A percentile compares a stretch with the other conserved stretches of the same genome.
phyloP scores from a whole-genome alignment of 306 rosid species.

The Sesbania bispinosa region DNA sequence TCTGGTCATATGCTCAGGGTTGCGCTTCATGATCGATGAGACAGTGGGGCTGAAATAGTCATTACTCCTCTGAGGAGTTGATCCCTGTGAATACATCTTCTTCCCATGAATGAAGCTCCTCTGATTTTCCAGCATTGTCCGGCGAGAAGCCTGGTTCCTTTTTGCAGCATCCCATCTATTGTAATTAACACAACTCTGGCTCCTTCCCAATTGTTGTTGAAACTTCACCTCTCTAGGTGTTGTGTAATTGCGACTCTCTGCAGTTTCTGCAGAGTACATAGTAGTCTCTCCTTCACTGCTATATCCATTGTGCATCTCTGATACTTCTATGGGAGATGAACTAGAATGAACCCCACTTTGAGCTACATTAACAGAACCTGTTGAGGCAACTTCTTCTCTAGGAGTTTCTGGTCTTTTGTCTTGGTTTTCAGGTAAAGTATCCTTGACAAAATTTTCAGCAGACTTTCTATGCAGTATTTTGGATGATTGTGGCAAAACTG shows the following conservation, averaged over 20 bases:
- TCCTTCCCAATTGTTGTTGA: constrained; percentile 82
- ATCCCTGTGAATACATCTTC: constrained; percentile 79
- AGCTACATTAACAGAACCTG: constrained; percentile 64
- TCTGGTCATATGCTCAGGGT: constrained; percentile 48
- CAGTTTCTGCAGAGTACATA: constrained; percentile 99
- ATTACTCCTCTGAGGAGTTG: constrained; percentile 76
- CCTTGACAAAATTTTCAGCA: constrained; percentile 36
- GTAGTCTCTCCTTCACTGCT: constrained; percentile 89
- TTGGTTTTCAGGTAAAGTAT: constrained; percentile 33
- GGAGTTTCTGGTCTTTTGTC: constrained; percentile 26
- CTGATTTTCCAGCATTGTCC: constrained; percentile 57
- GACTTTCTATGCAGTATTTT: constrained; percentile 33
- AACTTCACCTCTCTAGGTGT: constrained; percentile 62
- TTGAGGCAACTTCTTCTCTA: constrained; percentile 51
- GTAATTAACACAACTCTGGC: constrained; percentile 85
- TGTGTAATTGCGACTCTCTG: constrained; percentile 78
- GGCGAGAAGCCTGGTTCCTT: constrained; percentile 53
- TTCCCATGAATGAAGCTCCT: constrained; percentile 72
- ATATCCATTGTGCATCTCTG: constrained; percentile 52
- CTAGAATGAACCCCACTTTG: constrained; percentile 72
- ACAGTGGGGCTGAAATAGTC: constrained; percentile 87
- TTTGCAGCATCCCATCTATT: constrained; percentile 62
- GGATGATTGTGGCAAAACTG: constrained; percentile 31
- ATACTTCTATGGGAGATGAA: constrained; percentile 53
- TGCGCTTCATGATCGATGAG: constrained; percentile 84